A percentile compares a stretch with the other conserved stretches of the same genome.
These are phyloP conservation scores for Podaxis mareebaensis DNA, from an alignment of 768 basidiomycete species.

Conservation along the genomic window DNA sequence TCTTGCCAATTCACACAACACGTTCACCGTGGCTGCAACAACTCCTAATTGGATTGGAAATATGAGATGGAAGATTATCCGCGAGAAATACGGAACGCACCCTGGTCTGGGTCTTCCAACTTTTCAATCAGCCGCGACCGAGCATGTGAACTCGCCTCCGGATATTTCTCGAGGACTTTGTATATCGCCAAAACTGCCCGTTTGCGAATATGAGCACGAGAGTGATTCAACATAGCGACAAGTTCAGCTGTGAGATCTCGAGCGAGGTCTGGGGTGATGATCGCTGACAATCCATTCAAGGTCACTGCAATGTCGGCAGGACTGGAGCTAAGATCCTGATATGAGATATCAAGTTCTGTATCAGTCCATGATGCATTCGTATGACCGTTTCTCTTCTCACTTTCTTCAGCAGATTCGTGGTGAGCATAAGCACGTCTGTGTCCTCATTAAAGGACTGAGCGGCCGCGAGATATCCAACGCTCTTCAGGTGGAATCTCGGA, in stretches of 20 bases:
- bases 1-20: conserved; percentile 89
- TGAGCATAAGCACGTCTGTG: conserved; percentile 96
- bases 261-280: conserved; percentile 86
- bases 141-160: conserved; percentile 68
- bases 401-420: conserved; percentile 95
- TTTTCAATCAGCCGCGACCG: conserved; percentile 76
- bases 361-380: not conserved
- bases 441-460: conserved; percentile 88
- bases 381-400: conserved; percentile 40
- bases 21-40: conserved; percentile 91
- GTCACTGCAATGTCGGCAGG: conserved; percentile 76
- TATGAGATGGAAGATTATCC: not conserved
- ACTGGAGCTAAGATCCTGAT: conserved; percentile 77
- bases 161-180: conserved; percentile 79
- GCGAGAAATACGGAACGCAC: conserved; percentile 35
- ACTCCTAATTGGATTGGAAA: conserved; percentile 56
- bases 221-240: conserved; percentile 86
- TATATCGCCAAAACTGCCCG: conserved; percentile 85
- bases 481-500: conserved; percentile 86
- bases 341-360: conserved; percentile 24
- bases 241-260: conserved; percentile 87
- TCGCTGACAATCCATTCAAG: conserved; percentile 80
- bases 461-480: conserved; percentile 94
- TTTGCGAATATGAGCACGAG: conserved; percentile 85
- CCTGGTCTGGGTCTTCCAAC: conserved; percentile 75